Evolutionary conservation across 73 alveolate species (phyloP).

Genomic region (Symbiodinium natans): DNA sequence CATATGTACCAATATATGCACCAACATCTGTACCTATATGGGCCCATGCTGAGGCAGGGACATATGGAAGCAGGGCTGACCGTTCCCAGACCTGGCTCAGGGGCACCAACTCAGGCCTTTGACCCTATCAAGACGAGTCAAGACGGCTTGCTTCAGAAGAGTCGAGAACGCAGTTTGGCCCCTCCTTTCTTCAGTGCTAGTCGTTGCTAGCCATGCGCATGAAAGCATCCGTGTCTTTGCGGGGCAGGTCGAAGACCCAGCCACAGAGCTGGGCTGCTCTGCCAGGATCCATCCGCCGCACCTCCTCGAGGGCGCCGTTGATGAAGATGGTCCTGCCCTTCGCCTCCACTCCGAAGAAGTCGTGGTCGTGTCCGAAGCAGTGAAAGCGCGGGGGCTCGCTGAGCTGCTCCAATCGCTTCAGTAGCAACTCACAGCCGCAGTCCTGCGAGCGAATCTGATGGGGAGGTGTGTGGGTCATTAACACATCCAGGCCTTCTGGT

Average conservation of each 20-base stretch:
- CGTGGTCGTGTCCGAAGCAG: conserved; percentile 92
- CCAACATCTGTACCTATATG: not conserved
- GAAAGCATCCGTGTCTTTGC: conserved; percentile 25
- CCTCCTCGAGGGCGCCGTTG: conserved; percentile 85
- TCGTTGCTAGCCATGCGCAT: conserved; percentile 91
- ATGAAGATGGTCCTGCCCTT: conserved; percentile 24
- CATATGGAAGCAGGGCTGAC: conserved; percentile 28
- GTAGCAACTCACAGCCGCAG: conserved; percentile 67
- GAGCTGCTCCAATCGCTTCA: conserved; percentile 30
- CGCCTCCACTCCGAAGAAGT: conserved; percentile 54
- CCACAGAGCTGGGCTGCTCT: conserved; percentile 84
- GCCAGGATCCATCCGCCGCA: conserved; percentile 65
- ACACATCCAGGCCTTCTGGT: conserved; percentile 75
- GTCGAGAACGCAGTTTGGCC: too few relatives aligned
- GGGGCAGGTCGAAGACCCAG: conserved; percentile 80
- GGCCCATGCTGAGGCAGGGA: not conserved
- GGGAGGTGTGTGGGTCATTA: conserved; percentile 87
- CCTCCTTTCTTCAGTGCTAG: not conserved
- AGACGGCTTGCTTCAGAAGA: too few relatives aligned
- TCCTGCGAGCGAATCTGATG: conserved; percentile 49
- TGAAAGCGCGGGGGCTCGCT: conserved; percentile 38
- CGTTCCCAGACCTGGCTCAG: conserved; percentile 43
- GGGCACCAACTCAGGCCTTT: not conserved
- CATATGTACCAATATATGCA: not conserved
- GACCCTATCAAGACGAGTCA: too few relatives aligned